These are phyloP conservation scores for Citrus sp. DNA, from an alignment of 345 rosid species.

Conservation along the genomic window DNA sequence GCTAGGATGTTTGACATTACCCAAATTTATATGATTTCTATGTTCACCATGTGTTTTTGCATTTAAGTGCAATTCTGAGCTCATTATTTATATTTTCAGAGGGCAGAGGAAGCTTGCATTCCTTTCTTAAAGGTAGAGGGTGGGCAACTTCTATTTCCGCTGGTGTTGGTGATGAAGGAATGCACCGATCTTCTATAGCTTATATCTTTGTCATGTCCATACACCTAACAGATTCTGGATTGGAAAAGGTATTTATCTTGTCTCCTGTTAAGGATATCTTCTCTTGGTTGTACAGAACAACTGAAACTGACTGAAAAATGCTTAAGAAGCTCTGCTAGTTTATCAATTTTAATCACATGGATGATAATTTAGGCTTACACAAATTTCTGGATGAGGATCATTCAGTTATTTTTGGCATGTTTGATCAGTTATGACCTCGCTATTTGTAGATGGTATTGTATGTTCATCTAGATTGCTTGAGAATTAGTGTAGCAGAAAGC, in stretches of 20 bases:
- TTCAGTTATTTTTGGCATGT: neutral
- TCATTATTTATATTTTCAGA: conserved; percentile 44
- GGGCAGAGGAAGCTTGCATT: conserved; percentile 96
- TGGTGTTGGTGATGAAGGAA: conserved; percentile 92
- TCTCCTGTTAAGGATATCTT: neutral
- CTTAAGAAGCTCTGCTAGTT: neutral
- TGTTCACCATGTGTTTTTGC: conserved; percentile 6
- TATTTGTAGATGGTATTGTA: neutral
- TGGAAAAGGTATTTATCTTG: conserved; percentile 59
- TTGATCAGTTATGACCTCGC: neutral
- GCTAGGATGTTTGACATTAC: neutral
- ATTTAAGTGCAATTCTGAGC: conserved; percentile 7
- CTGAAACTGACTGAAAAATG: neutral
- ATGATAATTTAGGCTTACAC: neutral
- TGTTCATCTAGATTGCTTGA: neutral
- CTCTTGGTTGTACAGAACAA: neutral
- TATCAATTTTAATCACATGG: neutral
- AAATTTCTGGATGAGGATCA: neutral
- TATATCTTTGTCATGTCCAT: conserved; percentile 88
- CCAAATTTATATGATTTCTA: conserved; percentile 2
- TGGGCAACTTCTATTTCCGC: conserved; percentile 89
- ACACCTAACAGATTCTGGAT: conserved; percentile 84
- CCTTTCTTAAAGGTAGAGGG: conserved; percentile 75
- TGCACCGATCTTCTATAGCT: conserved; percentile 79
- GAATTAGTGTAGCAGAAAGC: neutral